Percentiles rank a stretch among this genome's conserved stretches.
Evolutionary conservation across 169 alveolate genomes (phyloP).

Genomic region (Perkinsus marinus): DNA sequence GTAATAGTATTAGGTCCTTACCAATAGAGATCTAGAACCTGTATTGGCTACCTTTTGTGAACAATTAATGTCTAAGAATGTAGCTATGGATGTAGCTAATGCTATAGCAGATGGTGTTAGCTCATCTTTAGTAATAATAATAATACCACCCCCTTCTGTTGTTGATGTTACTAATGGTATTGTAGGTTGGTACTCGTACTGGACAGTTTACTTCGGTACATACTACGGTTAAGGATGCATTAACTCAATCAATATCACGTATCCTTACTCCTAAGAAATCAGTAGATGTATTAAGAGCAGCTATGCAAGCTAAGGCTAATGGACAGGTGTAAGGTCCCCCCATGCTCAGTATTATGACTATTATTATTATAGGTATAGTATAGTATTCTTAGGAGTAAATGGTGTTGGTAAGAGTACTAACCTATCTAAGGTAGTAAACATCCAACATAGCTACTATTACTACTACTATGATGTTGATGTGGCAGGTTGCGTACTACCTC

Average conservation of each 20-base stretch:
- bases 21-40: constrained; percentile 65
- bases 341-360: too few relatives aligned
- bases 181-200: too few relatives aligned
- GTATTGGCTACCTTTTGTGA: constrained; percentile 55
- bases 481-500: constrained; percentile 65
- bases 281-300: constrained; percentile 71
- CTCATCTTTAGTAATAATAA: constrained; percentile 52
- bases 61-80: constrained; percentile 69
- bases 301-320: constrained; percentile 69
- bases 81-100: constrained; percentile 72
- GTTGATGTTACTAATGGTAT: constrained; percentile 11
- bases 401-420: constrained; percentile 99
- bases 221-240: constrained; percentile 62
- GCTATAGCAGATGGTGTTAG: constrained; percentile 61
- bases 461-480: too few relatives aligned
- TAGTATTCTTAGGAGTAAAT: constrained; percentile 91
- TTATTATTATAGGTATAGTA: constrained; percentile 31
- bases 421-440: constrained; percentile 78
- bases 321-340: constrained; percentile 77
- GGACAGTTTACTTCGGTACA: background rate
- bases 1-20: constrained; percentile 55
- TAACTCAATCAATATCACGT: constrained; percentile 61
- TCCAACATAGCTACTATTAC: too few relatives aligned
- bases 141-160: constrained; percentile 59
- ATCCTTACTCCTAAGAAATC: constrained; percentile 73